phyloP scores from a whole-genome alignment of 345 rosid species.

The Lepidium sativum region DNA sequence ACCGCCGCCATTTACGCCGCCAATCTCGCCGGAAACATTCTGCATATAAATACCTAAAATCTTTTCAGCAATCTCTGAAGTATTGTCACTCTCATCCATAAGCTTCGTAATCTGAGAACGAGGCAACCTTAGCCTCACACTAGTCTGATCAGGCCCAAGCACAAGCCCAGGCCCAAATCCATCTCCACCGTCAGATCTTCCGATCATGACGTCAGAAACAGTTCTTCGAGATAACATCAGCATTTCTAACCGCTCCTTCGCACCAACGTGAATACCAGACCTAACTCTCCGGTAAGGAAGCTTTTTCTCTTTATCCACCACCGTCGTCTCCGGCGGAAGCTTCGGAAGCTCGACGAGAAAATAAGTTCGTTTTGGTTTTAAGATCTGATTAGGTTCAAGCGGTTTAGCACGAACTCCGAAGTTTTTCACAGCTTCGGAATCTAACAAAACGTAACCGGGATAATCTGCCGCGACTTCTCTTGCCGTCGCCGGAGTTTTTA shows the following conservation, averaged over 20 bases:
- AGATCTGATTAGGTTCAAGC: conserved; percentile 46
- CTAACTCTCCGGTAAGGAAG: conserved; percentile 53
- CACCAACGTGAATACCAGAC: conserved; percentile 71
- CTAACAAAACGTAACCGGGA: conserved; percentile 72
- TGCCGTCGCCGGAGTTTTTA: conserved; percentile 57
- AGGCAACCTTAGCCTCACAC: conserved; percentile 65
- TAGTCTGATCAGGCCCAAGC: conserved; percentile 21
- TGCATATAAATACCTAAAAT: conserved; percentile 44
- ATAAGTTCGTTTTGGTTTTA: conserved; percentile 54
- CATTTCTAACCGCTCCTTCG: conserved; percentile 79
- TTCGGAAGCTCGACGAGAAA: conserved; percentile 76
- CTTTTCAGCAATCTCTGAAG: conserved; percentile 60
- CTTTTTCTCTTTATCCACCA: background rate
- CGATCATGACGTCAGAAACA: conserved; percentile 48
- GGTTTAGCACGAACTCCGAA: conserved; percentile 74
- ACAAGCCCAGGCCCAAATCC: conserved; percentile 14
- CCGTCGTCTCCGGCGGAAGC: conserved; percentile 21
- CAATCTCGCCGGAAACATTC: conserved; percentile 10
- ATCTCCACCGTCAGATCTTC: conserved; percentile 13
- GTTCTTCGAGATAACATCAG: conserved; percentile 76
- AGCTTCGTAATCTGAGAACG: conserved; percentile 57
- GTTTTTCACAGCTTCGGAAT: conserved; percentile 70
- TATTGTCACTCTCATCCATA: conserved; percentile 58
- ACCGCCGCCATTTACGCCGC: background rate
- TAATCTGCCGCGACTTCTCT: conserved; percentile 52